Evolutionary conservation across 495 filamentous ascomycete genomes (phyloP).

Genomic region (Pyrenula massariospora): DNA sequence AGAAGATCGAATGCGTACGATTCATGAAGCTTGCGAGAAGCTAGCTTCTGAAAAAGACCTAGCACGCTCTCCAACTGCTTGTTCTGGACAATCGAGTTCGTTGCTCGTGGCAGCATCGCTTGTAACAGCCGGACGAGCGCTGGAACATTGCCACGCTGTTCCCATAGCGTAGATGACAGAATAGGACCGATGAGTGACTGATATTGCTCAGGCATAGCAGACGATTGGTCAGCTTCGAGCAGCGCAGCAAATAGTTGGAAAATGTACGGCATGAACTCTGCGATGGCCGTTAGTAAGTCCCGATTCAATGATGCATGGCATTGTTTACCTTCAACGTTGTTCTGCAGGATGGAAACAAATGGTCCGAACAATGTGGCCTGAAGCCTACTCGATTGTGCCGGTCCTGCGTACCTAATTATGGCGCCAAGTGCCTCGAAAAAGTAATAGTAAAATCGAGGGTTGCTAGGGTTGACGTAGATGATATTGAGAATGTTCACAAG

Average conservation of each 20-base stretch:
- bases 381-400: constrained; percentile 56
- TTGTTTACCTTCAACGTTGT: constrained; percentile 62
- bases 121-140: constrained; percentile 77
- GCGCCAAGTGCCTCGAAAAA: constrained; percentile 95
- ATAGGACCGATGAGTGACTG: constrained; percentile 62
- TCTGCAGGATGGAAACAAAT: constrained; percentile 61
- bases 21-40: constrained; percentile 63
- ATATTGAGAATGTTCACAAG: constrained; percentile 77
- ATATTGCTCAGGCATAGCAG: constrained; percentile 62
- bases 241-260: constrained; percentile 91
- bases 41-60: constrained; percentile 83
- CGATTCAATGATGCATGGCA: background rate
- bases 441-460: constrained; percentile 96
- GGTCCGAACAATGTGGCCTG: constrained; percentile 67
- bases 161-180: constrained; percentile 70
- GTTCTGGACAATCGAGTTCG: constrained; percentile 56
- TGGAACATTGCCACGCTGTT: constrained; percentile 82
- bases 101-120: constrained; percentile 67
- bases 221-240: constrained; percentile 68
- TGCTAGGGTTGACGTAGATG: constrained; percentile 87
- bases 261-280: constrained; percentile 92
- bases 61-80: constrained; percentile 72
- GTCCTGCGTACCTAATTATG: constrained; percentile 71
- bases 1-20: constrained; percentile 78
- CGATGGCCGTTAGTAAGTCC: constrained; percentile 6